Conservation (phyloP, 176 grass and related monocot species). For the Carex myosuroides region DNA sequence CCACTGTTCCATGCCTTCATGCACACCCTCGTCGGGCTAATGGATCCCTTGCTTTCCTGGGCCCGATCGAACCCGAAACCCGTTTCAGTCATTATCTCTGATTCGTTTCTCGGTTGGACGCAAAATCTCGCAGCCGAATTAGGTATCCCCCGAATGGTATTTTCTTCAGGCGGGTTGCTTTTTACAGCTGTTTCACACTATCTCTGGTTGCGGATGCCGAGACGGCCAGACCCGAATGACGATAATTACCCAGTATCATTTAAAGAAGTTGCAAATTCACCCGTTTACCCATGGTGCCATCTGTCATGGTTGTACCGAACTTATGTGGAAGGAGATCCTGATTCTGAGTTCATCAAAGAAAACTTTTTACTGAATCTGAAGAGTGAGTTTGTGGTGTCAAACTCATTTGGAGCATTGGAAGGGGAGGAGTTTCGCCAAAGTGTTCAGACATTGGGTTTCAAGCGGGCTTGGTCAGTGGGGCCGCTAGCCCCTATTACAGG, state of each 20-base stretch:
- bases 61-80: slow-evolving; percentile 7
- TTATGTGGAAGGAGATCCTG: slow-evolving; percentile 30
- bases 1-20: not conserved
- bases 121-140: slow-evolving; percentile 42
- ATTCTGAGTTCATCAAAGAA: slow-evolving; percentile 27
- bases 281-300: slow-evolving; percentile 38
- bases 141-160: slow-evolving; percentile 34
- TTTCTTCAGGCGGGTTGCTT: slow-evolving; percentile 44
- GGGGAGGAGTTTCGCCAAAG: slow-evolving; percentile 30
- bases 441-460: slow-evolving; percentile 41
- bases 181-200: slow-evolving; percentile 31
- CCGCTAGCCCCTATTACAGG: slow-evolving; percentile 29
- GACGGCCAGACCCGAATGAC: not conserved
- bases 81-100: slow-evolving; percentile 37
- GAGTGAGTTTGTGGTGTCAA: slow-evolving; percentile 40
- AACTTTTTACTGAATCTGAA: slow-evolving; percentile 47
- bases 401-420: slow-evolving; percentile 42
- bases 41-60: slow-evolving; percentile 26
- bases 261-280: slow-evolving; percentile 27
- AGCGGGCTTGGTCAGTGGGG: slow-evolving; percentile 39
- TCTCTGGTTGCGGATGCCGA: slow-evolving; percentile 27
- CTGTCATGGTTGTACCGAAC: slow-evolving; percentile 26
- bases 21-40: slow-evolving; percentile 5
- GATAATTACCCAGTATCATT: slow-evolving; percentile 25
- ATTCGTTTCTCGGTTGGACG: slow-evolving; percentile 61